Conservation (phyloP, 2,329 filamentous ascomycete species). For the Setomelanomma holmii region DNA sequence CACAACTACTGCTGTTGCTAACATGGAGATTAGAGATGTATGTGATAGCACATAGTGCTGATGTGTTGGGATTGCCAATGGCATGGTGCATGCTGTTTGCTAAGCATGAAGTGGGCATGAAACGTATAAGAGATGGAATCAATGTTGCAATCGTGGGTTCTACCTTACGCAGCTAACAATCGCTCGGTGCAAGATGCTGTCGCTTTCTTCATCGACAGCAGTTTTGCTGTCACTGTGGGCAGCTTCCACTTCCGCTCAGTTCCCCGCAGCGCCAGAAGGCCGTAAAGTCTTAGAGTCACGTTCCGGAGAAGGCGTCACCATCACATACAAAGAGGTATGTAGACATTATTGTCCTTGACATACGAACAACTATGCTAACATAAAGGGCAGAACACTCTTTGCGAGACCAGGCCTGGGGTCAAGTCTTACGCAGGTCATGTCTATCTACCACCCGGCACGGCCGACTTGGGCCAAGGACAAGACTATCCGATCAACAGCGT, state of each 20-base stretch:
- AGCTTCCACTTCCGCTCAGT: constrained; percentile 15
- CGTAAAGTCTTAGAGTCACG: constrained; percentile 24
- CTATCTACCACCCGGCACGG: constrained; percentile 23
- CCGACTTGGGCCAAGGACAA: constrained; percentile 25
- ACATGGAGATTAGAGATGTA: too few relatives aligned
- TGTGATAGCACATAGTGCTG: too few relatives aligned
- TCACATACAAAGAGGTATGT: constrained; percentile 35
- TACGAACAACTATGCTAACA: constrained; percentile 3
- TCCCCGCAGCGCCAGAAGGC: constrained; percentile 17
- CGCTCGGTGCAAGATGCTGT: constrained; percentile 5
- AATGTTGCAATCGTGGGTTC: too few relatives aligned
- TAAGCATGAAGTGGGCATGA: too few relatives aligned
- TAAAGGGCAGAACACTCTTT: constrained; percentile 51
- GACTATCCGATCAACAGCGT: constrained; percentile 27
- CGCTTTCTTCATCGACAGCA: constrained; percentile 2
- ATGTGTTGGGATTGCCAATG: background rate
- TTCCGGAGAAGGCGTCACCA: constrained; percentile 29
- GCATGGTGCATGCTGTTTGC: too few relatives aligned
- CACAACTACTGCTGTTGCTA: background rate
- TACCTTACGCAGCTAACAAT: too few relatives aligned
- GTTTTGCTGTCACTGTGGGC: constrained; percentile 11
- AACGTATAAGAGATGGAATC: too few relatives aligned
- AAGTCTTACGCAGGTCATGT: constrained; percentile 63
- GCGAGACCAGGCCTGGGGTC: constrained; percentile 60
- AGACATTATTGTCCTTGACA: background rate